Percentiles rank a stretch among this genome's conserved stretches.
These are phyloP conservation scores for Aphanoascus verrucosus DNA, from an alignment of 2,329 filamentous ascomycete species.

Conservation along the genomic window DNA sequence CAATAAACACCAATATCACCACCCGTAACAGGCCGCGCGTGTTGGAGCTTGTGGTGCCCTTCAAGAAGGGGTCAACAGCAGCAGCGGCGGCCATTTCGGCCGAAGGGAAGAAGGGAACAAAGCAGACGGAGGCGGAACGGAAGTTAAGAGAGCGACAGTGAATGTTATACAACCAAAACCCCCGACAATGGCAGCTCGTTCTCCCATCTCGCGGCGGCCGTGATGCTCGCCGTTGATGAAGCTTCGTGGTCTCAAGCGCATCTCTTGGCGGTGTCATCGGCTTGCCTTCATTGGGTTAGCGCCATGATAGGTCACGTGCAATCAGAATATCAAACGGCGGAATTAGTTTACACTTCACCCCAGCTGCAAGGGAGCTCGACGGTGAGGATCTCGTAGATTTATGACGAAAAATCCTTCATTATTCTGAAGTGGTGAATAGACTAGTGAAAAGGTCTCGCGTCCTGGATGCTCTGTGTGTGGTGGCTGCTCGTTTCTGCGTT, in stretches of 20 bases:
- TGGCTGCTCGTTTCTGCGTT: too few relatives aligned
- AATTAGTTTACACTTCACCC: too few relatives aligned
- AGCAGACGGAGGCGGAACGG: conserved; percentile 18
- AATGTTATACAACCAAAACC: neutral
- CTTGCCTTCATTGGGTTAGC: neutral
- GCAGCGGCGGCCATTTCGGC: conserved; percentile 23
- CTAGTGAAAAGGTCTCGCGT: too few relatives aligned
- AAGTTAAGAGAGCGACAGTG: conserved; percentile 17
- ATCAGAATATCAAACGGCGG: too few relatives aligned
- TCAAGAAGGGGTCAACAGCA: conserved; percentile 51
- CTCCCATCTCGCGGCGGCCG: neutral
- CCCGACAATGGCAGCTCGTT: neutral
- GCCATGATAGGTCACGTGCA: neutral
- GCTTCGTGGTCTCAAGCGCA: conserved; percentile 8
- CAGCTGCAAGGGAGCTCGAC: too few relatives aligned
- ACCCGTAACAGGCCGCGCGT: conserved; percentile 77
- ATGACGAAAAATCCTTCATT: too few relatives aligned
- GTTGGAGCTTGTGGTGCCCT: conserved; percentile 68
- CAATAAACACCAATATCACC: conserved; percentile 83
- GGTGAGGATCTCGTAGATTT: too few relatives aligned
- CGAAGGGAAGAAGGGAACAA: conserved; percentile 22
- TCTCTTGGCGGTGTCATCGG: conserved; percentile 3
- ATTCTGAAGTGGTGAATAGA: too few relatives aligned
- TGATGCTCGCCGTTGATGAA: conserved; percentile 1
- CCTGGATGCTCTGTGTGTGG: too few relatives aligned